Base-by-base conservation (phyloP, 495 filamentous ascomycete genomes). In the Cladorrhinum samala region DNA sequence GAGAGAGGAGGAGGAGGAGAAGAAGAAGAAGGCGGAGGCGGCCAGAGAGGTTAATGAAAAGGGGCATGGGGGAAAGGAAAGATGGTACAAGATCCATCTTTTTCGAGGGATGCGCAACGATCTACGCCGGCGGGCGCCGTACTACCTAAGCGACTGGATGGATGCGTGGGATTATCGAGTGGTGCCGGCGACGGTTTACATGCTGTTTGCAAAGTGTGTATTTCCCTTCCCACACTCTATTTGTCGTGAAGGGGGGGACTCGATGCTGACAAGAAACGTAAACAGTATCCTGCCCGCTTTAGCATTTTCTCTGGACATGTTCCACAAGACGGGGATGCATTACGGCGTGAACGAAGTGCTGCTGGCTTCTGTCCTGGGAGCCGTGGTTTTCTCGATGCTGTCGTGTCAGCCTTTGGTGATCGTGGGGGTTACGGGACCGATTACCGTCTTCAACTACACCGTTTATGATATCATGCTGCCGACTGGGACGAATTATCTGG, bases 361-460 rank as follows among this genome's bases (percentile, higher is more conserved):
- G 27, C 73, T 93, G 52, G 78, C 88, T 1, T 91, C 87, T 14
- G 87, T 90, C 19, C 73, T 91, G 20, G 88, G 85, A 1, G 77
- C 87, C 16, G 79, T 89, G 1, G 88, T 91, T 0, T 93, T 93
- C 61, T 73, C 84, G 5, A 56, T 91, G 13, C 72, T 87, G 40
- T 84, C 87, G 2, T 87, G 86, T 24, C 88, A 93, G 65, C 88
- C 88, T 25, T 63, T 93, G 59, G 84, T 88, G 18, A 94, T 95
- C 70, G 90, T 95, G 19, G 90, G 90, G 36, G 88, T 95, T n/a
- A 91, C 88, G 40, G 88, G 88, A 33, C 88, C 88, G 13, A 92
- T 92, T 54, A 89, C 88, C 14, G 87, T 92, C 17, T 92, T 92
- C 58, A 92, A 90, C 61, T 91, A 90, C 55, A 93, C 88, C 1